These are phyloP conservation scores for Endogone sp. DNA, from an alignment of 192 early-diverging fungal genomes.

Conservation along the genomic window DNA sequence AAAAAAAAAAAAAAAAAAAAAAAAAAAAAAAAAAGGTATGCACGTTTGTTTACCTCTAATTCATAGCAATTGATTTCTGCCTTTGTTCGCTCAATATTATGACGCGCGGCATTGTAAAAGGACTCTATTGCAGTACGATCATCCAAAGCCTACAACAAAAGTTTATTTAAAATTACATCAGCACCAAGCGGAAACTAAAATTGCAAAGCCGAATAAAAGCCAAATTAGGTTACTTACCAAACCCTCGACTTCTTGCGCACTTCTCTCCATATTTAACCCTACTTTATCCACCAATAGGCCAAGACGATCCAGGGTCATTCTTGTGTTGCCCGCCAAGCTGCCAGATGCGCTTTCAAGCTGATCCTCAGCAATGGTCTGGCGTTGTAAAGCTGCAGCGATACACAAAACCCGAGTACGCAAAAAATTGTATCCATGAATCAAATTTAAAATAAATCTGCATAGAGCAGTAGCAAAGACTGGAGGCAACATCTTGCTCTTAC, in stretches of 20 bases:
- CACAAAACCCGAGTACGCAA: no score
- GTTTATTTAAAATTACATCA: no score
- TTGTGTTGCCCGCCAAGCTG: not conserved
- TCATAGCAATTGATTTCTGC: slow-evolving; percentile 11
- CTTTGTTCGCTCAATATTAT: slow-evolving; percentile 13
- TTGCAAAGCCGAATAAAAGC: slow-evolving; percentile 1
- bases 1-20: no score
- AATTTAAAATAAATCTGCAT: no score
- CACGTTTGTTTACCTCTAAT: no score
- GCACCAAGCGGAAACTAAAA: no score
- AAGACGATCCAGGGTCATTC: not conserved
- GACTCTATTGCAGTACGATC: not conserved
- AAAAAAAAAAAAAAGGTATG: no score
- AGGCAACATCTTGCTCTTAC: no score
- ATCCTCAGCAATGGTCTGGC: no score
- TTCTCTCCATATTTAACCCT: slow-evolving; percentile 9
- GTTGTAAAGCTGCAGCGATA: no score
- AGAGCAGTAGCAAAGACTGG: no score
- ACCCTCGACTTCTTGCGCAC: not conserved
- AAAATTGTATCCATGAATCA: no score
- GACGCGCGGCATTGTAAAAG: slow-evolving; percentile 9
- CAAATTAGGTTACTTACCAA: not conserved
- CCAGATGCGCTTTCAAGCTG: slow-evolving; percentile 7
- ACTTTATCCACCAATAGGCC: not conserved
- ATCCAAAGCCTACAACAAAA: not conserved